A percentile compares a stretch with the other conserved stretches of the same genome.
Evolutionary conservation across 2,329 filamentous ascomycete species (phyloP).

Genomic region (Coniochaeta hoffmannii): DNA sequence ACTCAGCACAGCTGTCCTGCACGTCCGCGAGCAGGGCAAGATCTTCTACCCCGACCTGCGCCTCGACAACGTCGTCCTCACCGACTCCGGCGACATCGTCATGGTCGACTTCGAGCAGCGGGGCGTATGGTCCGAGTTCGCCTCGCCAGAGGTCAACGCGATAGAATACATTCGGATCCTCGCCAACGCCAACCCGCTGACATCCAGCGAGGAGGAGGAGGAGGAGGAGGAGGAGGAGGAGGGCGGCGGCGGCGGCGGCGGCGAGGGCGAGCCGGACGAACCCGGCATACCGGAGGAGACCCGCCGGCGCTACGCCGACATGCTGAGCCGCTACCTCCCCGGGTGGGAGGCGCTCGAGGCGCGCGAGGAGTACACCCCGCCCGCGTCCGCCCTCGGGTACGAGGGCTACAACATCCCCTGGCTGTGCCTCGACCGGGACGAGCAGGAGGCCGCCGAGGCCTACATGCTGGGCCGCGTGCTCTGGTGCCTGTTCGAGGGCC

Average conservation of each 20-base stretch:
- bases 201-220: constrained; percentile 23
- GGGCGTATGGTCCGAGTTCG: constrained; percentile 56
- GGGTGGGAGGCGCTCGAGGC: constrained; percentile 34
- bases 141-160: constrained; percentile 51
- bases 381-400: constrained; percentile 8
- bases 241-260: no score
- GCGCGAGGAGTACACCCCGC: constrained; percentile 31
- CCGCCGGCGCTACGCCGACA: constrained; percentile 29
- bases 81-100: constrained; percentile 35
- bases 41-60: constrained; percentile 53
- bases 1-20: constrained; percentile 41
- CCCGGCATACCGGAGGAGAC: constrained; percentile 26
- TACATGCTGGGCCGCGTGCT: constrained; percentile 56
- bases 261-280: no score
- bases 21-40: constrained; percentile 35
- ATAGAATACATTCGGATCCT: constrained; percentile 51
- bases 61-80: constrained; percentile 51
- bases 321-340: constrained; percentile 37
- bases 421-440: constrained; percentile 40
- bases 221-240: no score
- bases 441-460: constrained; percentile 51
- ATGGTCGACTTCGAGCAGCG: constrained; percentile 58
- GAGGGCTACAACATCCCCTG: constrained; percentile 47
- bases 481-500: constrained; percentile 57
- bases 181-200: constrained; percentile 21